phyloP scores from a whole-genome alignment of 768 basidiomycete genomes.

The Pleurotus giganteus region DNA sequence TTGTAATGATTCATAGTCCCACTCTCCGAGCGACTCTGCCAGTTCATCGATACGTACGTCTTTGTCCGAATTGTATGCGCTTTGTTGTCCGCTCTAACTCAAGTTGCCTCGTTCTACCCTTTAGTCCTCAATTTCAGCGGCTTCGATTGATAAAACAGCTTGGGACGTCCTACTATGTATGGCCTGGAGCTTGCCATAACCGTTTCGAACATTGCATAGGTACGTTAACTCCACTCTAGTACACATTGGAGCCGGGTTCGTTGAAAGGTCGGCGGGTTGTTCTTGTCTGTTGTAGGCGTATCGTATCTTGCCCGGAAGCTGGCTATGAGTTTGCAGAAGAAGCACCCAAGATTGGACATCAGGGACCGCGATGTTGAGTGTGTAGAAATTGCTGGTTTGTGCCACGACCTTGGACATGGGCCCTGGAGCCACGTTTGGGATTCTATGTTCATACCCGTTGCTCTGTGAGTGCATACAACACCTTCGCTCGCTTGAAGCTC shows the following conservation, averaged over 20 bases:
- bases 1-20: constrained; percentile 28
- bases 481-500: neutral
- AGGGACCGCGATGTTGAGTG: constrained; percentile 72
- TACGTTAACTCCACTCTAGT: constrained; percentile 25
- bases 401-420: constrained; percentile 85
- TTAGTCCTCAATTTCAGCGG: constrained; percentile 73
- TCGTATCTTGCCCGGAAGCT: constrained; percentile 70
- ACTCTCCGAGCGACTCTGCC: constrained; percentile 30
- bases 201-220: constrained; percentile 86
- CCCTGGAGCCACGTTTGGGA: constrained; percentile 91
- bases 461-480: constrained; percentile 43
- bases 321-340: constrained; percentile 50
- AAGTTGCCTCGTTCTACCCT: constrained; percentile 9
- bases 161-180: constrained; percentile 73
- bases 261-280: too few species aligned
- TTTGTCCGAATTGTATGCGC: too few species aligned
- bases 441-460: constrained; percentile 62
- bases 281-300: constrained; percentile 52
- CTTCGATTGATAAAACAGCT: constrained; percentile 78
- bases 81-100: too few species aligned
- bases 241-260: too few species aligned
- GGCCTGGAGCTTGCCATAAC: constrained; percentile 76
- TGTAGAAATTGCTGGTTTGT: constrained; percentile 77
- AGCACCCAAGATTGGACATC: constrained; percentile 63
- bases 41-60: constrained; percentile 70